phyloP scores from a whole-genome alignment of 1,139 yeast genomes.

The Lodderomyces beijingensis region DNA sequence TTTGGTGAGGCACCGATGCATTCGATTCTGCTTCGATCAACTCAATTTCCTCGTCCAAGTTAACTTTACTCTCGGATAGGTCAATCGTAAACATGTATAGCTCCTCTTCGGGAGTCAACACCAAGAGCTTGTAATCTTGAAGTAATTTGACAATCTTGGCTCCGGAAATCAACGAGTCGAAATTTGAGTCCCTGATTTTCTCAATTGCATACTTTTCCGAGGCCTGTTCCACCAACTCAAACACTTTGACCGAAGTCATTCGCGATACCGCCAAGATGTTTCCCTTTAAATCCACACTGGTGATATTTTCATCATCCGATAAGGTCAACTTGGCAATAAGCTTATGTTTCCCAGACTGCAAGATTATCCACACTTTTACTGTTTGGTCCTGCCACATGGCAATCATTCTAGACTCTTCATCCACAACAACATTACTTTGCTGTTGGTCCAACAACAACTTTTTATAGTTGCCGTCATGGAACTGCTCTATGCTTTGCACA shows the following conservation, averaged over 20 bases:
- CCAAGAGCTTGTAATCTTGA: conserved; percentile 41
- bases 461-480: conserved; percentile 70
- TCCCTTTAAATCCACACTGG: conserved; percentile 63
- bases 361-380: conserved; percentile 74
- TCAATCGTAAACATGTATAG: conserved; percentile 45
- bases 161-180: conserved; percentile 48
- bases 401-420: conserved; percentile 43
- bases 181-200: conserved; percentile 50
- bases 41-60: conserved; percentile 39
- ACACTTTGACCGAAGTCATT: conserved; percentile 63
- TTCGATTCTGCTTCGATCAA: conserved; percentile 19
- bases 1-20: background rate
- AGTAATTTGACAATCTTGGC: conserved; percentile 50
- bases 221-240: conserved; percentile 38
- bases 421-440: conserved; percentile 50
- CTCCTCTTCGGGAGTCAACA: conserved; percentile 67
- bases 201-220: conserved; percentile 43
- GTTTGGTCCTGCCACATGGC: conserved; percentile 81
- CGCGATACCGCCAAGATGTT: conserved; percentile 69
- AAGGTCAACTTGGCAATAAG: conserved; percentile 64
- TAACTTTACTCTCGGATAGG: conserved; percentile 18
- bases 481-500: conserved; percentile 61
- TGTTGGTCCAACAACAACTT: conserved; percentile 69
- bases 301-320: conserved; percentile 77
- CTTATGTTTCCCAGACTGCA: conserved; percentile 34